These are phyloP conservation scores for Macadamia tetraphylla DNA, from an alignment of 164 flowering plant genomes.

Conservation along the genomic window DNA sequence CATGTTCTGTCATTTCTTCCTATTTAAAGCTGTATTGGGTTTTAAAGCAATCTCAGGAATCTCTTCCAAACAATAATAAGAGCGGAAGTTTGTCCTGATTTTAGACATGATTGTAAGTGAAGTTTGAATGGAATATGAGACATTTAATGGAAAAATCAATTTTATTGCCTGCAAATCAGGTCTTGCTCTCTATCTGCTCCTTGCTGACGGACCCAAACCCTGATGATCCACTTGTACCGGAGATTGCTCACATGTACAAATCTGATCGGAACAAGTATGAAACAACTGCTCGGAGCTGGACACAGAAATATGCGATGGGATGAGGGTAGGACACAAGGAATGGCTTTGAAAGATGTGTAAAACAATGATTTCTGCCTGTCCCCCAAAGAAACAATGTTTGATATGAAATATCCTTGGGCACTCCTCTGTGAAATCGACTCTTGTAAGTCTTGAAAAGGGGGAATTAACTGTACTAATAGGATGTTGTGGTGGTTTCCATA, in stretches of 20 bases:
- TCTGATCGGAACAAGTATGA: background rate
- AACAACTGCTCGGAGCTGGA: constrained; percentile 1
- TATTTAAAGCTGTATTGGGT: no score
- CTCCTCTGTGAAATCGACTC: no score
- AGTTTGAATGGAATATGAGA: background rate
- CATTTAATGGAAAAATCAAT: background rate
- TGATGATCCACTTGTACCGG: constrained; percentile 1
- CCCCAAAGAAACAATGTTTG: no score
- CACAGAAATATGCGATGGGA: constrained; percentile 2
- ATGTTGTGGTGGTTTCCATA: no score
- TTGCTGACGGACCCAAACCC: background rate
- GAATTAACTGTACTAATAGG: no score
- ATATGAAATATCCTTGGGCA: no score
- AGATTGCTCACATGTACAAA: constrained; percentile 1
- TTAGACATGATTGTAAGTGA: no score
- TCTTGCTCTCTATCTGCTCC: background rate
- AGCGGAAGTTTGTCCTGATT: no score
- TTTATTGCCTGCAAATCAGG: background rate
- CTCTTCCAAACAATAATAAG: no score
- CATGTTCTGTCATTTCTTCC: no score
- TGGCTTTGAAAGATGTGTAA: background rate
- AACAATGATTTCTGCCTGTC: background rate
- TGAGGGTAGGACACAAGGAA: background rate
- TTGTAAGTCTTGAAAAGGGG: no score
- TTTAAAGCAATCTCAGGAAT: no score